Evolutionary conservation across 208 protist genomes (phyloP).

Genomic region (Acanthamoeba castellanii): DNA sequence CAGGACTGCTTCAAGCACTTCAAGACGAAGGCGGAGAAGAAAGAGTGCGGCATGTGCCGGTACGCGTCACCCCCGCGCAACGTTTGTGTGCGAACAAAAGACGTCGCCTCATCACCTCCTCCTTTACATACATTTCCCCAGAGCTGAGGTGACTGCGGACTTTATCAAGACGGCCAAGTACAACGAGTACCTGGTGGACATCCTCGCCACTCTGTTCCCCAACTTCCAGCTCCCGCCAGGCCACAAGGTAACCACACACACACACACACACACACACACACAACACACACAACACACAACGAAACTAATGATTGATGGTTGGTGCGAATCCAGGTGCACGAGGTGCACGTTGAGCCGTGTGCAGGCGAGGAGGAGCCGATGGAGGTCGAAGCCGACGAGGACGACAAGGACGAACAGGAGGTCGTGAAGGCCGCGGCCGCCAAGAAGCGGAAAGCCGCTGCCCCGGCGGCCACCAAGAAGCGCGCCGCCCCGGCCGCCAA

Average conservation of each 20-base stretch:
- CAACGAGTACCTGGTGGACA: slow-evolving; percentile 16
- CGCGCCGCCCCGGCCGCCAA: neutral
- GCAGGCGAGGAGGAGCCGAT: neutral
- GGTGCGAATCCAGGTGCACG: neutral
- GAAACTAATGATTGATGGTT: neutral
- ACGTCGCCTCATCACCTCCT: neutral
- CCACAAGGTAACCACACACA: neutral
- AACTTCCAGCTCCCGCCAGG: neutral
- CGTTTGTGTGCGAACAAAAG: neutral
- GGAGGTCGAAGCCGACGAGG: neutral
- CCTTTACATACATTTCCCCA: neutral
- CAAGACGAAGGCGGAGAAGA: neutral
- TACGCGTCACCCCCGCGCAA: neutral
- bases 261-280: neutral
- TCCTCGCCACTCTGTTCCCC: neutral
- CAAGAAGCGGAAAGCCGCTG: neutral
- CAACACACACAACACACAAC: too few species aligned
- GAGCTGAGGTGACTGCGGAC: neutral
- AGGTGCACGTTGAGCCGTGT: neutral
- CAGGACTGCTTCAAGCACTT: slow-evolving; percentile 36
- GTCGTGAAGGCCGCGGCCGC: neutral
- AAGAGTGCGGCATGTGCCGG: slow-evolving; percentile 20
- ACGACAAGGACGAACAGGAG: neutral
- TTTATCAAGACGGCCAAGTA: slow-evolving; percentile 28
- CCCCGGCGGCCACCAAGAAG: neutral